These are phyloP conservation scores for Vickermania ingenoplastis DNA, from an alignment of 208 protist genomes.

Conservation along the genomic window DNA sequence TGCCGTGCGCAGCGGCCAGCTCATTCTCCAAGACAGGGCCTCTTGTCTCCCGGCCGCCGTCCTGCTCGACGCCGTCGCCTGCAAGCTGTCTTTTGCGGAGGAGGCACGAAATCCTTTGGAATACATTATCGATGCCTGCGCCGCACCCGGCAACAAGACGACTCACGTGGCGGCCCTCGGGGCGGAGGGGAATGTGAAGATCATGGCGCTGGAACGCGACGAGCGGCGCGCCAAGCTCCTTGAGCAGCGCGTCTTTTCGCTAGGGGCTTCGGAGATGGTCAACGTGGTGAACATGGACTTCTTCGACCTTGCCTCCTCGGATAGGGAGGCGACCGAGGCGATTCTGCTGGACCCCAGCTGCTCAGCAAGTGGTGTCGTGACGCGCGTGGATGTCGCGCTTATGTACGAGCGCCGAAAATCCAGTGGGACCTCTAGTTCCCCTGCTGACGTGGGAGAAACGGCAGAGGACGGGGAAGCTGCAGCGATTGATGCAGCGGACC, in stretches of 20 bases:
- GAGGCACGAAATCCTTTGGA: conserved; percentile 29
- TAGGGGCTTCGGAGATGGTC: conserved; percentile 62
- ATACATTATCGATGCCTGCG: conserved; percentile 86
- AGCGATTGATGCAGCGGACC: conserved; percentile 25
- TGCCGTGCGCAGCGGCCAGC: conserved; percentile 69
- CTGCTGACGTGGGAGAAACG: conserved; percentile 8
- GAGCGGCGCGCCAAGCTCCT: conserved; percentile 59
- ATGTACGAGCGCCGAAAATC: conserved; percentile 24
- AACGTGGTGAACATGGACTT: conserved; percentile 85
- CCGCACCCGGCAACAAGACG: conserved; percentile 91
- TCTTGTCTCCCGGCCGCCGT: conserved; percentile 88
- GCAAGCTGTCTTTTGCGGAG: conserved; percentile 7
- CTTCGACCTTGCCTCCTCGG: conserved; percentile 62
- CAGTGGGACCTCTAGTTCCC: background rate
- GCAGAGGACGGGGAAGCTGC: conserved; percentile 4
- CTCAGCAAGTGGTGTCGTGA: conserved; percentile 83
- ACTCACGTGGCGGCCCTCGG: conserved; percentile 77
- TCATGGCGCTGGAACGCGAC: conserved; percentile 85
- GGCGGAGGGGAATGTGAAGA: conserved; percentile 36
- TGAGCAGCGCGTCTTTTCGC: conserved; percentile 40
- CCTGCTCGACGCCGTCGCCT: conserved; percentile 61
- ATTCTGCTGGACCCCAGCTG: conserved; percentile 91
- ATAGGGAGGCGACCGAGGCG: conserved; percentile 59
- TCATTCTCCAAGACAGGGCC: conserved; percentile 85
- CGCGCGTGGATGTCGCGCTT: conserved; percentile 71